phyloP scores from a whole-genome alignment of 345 rosid species.

The Gossypium arboreum region DNA sequence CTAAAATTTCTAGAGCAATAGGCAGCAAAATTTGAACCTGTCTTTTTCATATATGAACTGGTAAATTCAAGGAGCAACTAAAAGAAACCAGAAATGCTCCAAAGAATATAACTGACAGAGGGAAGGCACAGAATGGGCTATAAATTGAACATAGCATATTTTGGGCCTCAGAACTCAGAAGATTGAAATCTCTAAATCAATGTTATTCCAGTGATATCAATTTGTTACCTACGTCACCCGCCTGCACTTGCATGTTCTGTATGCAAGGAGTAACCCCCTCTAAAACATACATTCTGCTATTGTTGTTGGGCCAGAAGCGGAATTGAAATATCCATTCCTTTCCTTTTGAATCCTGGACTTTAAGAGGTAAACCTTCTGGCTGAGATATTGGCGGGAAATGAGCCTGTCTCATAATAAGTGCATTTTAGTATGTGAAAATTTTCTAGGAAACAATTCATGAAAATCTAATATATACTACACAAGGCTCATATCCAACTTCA shows the following conservation, averaged over 20 bases:
- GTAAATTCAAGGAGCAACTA: slow-evolving; percentile 14
- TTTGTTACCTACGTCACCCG: slow-evolving; percentile 84
- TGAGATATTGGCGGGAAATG: slow-evolving; percentile 77
- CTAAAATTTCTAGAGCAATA: background rate
- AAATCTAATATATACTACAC: slow-evolving; percentile 14
- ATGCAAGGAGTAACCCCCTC: slow-evolving; percentile 95
- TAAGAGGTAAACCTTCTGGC: slow-evolving; percentile 91
- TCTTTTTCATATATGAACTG: slow-evolving; percentile 10
- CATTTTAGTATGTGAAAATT: slow-evolving; percentile 17
- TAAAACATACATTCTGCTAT: slow-evolving; percentile 91
- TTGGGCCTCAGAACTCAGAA: background rate
- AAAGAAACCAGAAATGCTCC: slow-evolving; percentile 8
- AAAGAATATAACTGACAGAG: slow-evolving; percentile 10
- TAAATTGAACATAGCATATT: slow-evolving; percentile 13
- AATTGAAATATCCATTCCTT: slow-evolving; percentile 94
- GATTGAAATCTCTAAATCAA: background rate
- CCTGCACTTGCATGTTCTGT: slow-evolving; percentile 91
- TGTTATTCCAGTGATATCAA: slow-evolving; percentile 11
- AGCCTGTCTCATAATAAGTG: slow-evolving; percentile 46
- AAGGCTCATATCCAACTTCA: slow-evolving; percentile 5
- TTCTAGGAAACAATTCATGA: slow-evolving; percentile 8
- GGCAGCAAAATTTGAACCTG: background rate
- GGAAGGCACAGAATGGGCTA: slow-evolving; percentile 2
- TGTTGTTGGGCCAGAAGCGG: slow-evolving; percentile 92
- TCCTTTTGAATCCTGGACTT: slow-evolving; percentile 89